phyloP scores from a whole-genome alignment of 2,329 filamentous ascomycete genomes.

The Truncatella angustata region DNA sequence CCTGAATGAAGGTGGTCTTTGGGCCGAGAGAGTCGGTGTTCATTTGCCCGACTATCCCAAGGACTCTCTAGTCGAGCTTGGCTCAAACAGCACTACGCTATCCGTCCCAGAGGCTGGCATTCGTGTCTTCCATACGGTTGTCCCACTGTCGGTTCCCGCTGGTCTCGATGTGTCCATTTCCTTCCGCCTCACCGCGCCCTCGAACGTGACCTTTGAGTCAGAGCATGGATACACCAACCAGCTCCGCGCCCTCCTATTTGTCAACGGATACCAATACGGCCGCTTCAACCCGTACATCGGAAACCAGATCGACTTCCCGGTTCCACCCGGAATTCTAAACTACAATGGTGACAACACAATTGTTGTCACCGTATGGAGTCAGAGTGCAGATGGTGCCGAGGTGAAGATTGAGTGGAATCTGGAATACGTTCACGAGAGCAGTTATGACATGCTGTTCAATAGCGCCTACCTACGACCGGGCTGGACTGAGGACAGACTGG shows the following conservation, averaged over 20 bases:
- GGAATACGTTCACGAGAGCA: constrained; percentile 53
- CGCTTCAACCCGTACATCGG: constrained; percentile 60
- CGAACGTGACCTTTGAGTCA: constrained; percentile 35
- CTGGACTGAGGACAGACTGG: constrained; percentile 41
- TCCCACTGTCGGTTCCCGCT: constrained; percentile 48
- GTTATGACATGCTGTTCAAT: constrained; percentile 50
- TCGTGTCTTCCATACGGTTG: constrained; percentile 52
- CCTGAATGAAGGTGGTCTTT: constrained; percentile 57
- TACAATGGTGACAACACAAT: constrained; percentile 59
- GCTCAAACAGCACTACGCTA: constrained; percentile 30
- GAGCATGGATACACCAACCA: constrained; percentile 31
- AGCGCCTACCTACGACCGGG: constrained; percentile 46
- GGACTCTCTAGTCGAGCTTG: constrained; percentile 36
- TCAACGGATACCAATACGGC: constrained; percentile 66
- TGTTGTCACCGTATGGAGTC: constrained; percentile 58
- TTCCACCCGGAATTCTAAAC: constrained; percentile 57
- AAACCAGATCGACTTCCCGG: constrained; percentile 58
- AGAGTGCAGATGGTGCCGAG: constrained; percentile 49
- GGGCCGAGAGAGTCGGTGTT: constrained; percentile 56
- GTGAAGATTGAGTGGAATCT: constrained; percentile 49
- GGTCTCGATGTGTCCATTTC: constrained; percentile 56
- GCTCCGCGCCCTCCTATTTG: constrained; percentile 53
- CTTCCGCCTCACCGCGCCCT: constrained; percentile 48
- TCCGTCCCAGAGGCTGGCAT: constrained; percentile 50
- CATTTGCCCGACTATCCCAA: constrained; percentile 57